These are phyloP conservation scores for Trichoderma reesei DNA, from an alignment of 495 filamentous ascomycete genomes.

Conservation along the genomic window DNA sequence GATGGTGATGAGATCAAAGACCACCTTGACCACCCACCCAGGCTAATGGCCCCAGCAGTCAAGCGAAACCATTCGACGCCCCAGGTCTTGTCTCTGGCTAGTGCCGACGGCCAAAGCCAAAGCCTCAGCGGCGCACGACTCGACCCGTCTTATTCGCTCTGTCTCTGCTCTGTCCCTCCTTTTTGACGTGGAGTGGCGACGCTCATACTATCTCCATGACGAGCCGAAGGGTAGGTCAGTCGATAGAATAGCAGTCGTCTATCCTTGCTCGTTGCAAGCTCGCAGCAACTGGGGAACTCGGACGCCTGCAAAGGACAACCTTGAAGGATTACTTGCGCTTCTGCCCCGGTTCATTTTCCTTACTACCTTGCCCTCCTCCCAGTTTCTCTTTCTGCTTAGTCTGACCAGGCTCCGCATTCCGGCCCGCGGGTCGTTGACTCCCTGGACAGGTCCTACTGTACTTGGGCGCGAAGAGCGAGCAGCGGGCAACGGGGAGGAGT, in stretches of 20 bases:
- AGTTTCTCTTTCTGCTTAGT: not conserved
- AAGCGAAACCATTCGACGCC: not conserved
- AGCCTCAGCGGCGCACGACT: not conserved
- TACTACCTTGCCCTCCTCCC: not conserved
- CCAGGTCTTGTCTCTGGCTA: no score
- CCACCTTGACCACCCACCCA: not conserved
- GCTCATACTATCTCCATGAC: not conserved
- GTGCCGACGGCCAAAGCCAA: not conserved
- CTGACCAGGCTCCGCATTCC: constrained; percentile 5
- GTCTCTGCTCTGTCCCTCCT: no score
- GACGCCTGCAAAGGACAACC: not conserved
- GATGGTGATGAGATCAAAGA: not conserved
- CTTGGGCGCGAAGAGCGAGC: not conserved
- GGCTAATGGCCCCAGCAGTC: not conserved
- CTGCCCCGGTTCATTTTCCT: not conserved
- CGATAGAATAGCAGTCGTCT: not conserved
- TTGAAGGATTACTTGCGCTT: not conserved
- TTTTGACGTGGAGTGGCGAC: not conserved
- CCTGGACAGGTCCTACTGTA: not conserved
- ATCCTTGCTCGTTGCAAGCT: not conserved
- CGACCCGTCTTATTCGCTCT: not conserved
- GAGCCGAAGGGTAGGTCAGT: not conserved
- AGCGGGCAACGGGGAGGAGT: not conserved
- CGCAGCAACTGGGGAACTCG: not conserved
- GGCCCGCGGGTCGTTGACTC: not conserved